phyloP scores from a whole-genome alignment of 2,329 filamentous ascomycete species.

The Ascochyta viciae-villosae region DNA sequence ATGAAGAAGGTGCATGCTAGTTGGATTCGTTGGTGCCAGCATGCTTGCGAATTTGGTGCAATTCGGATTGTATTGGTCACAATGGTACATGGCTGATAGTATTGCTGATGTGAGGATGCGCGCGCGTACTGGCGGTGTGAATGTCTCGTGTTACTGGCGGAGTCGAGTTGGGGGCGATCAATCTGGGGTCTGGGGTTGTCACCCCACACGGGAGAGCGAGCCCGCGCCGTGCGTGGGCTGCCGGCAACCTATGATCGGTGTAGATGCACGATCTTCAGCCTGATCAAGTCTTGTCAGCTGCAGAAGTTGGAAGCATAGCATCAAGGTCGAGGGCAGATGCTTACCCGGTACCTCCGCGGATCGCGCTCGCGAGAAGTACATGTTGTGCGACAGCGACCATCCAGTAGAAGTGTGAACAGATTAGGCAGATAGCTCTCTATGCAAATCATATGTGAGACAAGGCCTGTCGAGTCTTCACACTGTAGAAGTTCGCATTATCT shows the following conservation, averaged over 20 bases:
- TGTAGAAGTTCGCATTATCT: conserved; percentile 34
- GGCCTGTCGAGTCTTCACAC: conserved; percentile 20
- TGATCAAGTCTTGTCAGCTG: conserved; percentile 22
- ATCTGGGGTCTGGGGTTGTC: conserved; percentile 20
- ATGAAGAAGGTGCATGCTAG: conserved; percentile 15
- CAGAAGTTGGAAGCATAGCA: background rate
- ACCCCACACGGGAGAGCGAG: conserved; percentile 27
- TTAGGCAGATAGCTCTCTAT: conserved; percentile 5
- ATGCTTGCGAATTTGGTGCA: conserved; percentile 11
- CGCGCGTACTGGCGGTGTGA: conserved; percentile 13
- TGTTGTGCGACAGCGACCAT: background rate
- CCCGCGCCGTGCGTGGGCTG: conserved; percentile 21
- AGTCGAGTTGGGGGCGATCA: conserved; percentile 22
- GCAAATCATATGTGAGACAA: background rate
- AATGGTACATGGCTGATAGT: conserved; percentile 4
- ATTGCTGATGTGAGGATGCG: conserved; percentile 31
- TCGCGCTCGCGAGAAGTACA: background rate
- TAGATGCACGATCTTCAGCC: conserved; percentile 24
- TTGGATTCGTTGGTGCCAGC: conserved; percentile 3
- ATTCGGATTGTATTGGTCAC: conserved; percentile 16
- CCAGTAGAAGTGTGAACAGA: background rate
- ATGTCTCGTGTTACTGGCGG: conserved; percentile 9
- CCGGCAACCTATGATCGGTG: conserved; percentile 26
- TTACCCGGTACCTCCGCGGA: conserved; percentile 9
- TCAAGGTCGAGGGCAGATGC: background rate